Evolutionary conservation across 1,284 basidiomycete genomes (phyloP).

Genomic region (Xerocomus nothofagi): DNA sequence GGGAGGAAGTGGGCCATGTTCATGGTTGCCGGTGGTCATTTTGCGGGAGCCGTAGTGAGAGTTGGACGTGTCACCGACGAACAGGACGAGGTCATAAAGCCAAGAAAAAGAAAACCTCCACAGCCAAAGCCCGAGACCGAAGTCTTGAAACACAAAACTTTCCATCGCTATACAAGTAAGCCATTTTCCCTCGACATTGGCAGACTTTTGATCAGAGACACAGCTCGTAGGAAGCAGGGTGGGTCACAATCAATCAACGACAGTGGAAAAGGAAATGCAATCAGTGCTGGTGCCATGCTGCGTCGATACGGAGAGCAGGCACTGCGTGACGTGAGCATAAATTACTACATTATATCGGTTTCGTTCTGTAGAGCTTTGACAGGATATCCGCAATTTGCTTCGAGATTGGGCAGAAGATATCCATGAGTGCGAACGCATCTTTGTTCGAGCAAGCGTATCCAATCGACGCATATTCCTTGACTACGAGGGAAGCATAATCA

Average conservation of each 20-base stretch:
- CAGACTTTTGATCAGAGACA: not conserved
- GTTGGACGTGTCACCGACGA: conserved; percentile 57
- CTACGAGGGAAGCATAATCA: conserved; percentile 69
- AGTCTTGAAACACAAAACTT: conserved; percentile 91
- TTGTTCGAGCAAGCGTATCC: conserved; percentile 83
- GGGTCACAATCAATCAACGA: conserved; percentile 94
- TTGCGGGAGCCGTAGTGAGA: conserved; percentile 87
- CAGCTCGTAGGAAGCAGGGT: conserved; percentile 96
- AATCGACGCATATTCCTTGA: conserved; percentile 88
- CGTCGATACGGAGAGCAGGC: conserved; percentile 96
- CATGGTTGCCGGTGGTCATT: conserved; percentile 97
- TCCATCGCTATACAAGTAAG: conserved; percentile 97
- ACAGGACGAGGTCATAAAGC: conserved; percentile 31
- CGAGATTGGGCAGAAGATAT: conserved; percentile 86
- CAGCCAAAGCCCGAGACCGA: conserved; percentile 69
- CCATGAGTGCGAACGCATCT: conserved; percentile 79
- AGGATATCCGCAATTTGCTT: conserved; percentile 86
- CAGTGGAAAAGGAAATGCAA: conserved; percentile 88
- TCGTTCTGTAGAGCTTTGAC: not conserved
- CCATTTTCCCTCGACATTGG: conserved; percentile 8
- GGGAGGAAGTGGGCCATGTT: conserved; percentile 90
- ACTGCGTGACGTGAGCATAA: conserved; percentile 72
- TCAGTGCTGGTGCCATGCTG: conserved; percentile 92
- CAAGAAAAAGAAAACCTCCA: conserved; percentile 57
- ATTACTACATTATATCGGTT: not conserved